Percentiles rank a stretch among this genome's conserved stretches.
Conservation (phyloP, 73 alveolate genomes). For the Stentor roeselii region DNA sequence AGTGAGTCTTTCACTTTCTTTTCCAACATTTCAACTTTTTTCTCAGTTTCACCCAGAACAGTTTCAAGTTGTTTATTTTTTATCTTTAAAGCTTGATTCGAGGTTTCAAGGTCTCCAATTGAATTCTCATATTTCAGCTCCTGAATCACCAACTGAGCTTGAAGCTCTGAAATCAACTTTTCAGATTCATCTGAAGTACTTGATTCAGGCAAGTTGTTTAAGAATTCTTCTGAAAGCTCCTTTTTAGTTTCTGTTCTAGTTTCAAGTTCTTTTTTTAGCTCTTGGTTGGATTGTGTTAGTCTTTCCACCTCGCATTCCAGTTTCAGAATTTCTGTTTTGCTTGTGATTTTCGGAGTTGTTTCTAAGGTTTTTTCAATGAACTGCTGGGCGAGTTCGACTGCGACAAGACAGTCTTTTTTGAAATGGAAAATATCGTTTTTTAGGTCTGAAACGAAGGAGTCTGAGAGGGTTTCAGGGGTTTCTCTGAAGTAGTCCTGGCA, state of each 20-base stretch:
- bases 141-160: background rate
- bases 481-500: background rate
- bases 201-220: too few relatives aligned
- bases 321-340: background rate
- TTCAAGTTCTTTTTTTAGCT: background rate
- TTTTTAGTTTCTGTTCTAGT: background rate
- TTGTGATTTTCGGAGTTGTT: background rate
- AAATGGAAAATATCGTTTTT: background rate
- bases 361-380: background rate
- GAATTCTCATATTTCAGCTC: background rate
- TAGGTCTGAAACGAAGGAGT: background rate
- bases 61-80: background rate
- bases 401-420: background rate
- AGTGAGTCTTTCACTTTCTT: background rate
- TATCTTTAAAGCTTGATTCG: background rate
- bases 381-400: conserved; percentile 7
- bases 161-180: background rate
- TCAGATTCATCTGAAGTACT: background rate
- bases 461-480: background rate
- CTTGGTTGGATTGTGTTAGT: background rate
- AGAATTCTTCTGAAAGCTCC: background rate
- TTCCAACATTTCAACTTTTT: background rate
- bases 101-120: background rate
- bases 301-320: background rate
- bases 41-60: background rate